These are phyloP conservation scores for Incumbomyces lentus DNA, from an alignment of 2,329 filamentous ascomycete species.

Conservation along the genomic window DNA sequence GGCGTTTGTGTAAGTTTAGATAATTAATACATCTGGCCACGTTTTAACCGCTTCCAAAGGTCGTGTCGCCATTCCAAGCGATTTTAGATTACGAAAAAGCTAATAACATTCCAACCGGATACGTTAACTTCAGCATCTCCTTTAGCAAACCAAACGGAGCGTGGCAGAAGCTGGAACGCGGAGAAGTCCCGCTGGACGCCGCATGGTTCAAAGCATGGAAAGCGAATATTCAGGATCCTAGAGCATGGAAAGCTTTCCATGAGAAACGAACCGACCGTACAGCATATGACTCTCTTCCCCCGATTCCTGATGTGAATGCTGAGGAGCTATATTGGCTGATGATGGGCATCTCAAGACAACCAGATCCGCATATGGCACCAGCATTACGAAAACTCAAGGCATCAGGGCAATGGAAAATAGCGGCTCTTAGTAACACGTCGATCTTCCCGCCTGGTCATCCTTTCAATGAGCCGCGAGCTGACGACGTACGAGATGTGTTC, in stretches of 20 bases:
- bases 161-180: slow-evolving; percentile 83
- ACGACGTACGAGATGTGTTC: slow-evolving; percentile 58
- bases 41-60: slow-evolving; percentile 41
- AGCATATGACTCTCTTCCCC: slow-evolving; percentile 37
- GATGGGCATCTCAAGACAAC: slow-evolving; percentile 62
- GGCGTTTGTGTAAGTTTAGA: slow-evolving; percentile 78
- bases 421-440: slow-evolving; percentile 80
- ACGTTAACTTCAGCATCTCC: slow-evolving; percentile 85
- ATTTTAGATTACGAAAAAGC: slow-evolving; percentile 82
- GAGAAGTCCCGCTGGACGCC: slow-evolving; percentile 64
- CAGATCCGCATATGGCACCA: slow-evolving; percentile 82
- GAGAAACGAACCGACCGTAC: slow-evolving; percentile 24
- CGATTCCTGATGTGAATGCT: slow-evolving; percentile 63
- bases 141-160: slow-evolving; percentile 64
- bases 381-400: slow-evolving; percentile 60
- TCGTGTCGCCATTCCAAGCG: slow-evolving; percentile 81
- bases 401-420: slow-evolving; percentile 59
- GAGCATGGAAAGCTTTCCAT: slow-evolving; percentile 57
- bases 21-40: background rate
- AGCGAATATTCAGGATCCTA: slow-evolving; percentile 55
- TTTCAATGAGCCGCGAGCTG: slow-evolving; percentile 45
- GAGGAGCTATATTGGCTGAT: slow-evolving; percentile 80
- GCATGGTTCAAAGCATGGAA: slow-evolving; percentile 69
- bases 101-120: slow-evolving; percentile 69
- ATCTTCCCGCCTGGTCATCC: slow-evolving; percentile 69